Base-by-base conservation (phyloP, 495 filamentous ascomycete species). In the Daldinia grandis region DNA sequence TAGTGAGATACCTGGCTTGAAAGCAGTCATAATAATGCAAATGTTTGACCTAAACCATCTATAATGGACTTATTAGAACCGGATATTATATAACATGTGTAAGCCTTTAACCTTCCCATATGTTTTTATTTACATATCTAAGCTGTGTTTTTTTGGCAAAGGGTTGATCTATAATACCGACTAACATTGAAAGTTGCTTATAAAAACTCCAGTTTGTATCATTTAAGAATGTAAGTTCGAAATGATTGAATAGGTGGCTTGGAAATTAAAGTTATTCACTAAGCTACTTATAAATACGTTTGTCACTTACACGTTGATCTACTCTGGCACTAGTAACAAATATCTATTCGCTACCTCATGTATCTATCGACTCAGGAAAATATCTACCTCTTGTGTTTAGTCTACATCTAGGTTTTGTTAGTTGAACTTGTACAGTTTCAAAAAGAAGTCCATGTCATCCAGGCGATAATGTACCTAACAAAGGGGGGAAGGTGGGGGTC, bases 371-470 rank as follows among this genome's bases (percentile, higher is more conserved):
- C n/a, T 44, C 6, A 2, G 40, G 7, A 14, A 8, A 9, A 21
- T 44, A 44, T n/a, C 31, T 44, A 19, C 40, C 5, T 44, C 17
- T 44, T 21, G 6, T 17, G 40, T 44, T 44, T 47, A 24, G 17
- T 47, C 42, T 47, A 9, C 42, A 53, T n/a, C 12, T 53, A 40
- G 31, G 35, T 15, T 62, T 53, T 19, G n/a, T 37, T 62, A 7
- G 25, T 37, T 33, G 24, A 28, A 54, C 59, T 50, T 53, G 25
- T 37, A 35, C 10, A 35, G 62, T 64, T 37, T 57, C 17, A 38
- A 57, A 58, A 24, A 37, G 49, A 15, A 57, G 53, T 49, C 56
- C 47, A 66, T 66, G 55, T 44, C 56, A 66, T 44, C 33, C 64
- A 53, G 53, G 44, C 47, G 47, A 66, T 54, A 59, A 60, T 19